phyloP scores from a whole-genome alignment of 345 rosid genomes.

The Sisymbrium irio region DNA sequence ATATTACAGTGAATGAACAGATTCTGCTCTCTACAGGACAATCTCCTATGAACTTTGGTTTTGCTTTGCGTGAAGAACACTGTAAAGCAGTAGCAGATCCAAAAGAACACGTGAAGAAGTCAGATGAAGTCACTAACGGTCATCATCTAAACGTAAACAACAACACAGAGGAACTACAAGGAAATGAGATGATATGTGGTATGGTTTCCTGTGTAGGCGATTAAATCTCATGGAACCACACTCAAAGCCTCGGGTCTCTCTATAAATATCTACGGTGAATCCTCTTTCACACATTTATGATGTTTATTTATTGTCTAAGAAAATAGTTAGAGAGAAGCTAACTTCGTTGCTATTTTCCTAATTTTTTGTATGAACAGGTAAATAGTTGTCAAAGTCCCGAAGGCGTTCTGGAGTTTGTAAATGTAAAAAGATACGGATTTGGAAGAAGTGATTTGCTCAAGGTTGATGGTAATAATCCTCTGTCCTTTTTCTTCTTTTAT shows the following conservation, averaged over 20 bases:
- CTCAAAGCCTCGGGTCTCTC: conserved; percentile 18
- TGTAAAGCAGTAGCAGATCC: conserved; percentile 47
- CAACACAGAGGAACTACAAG: conserved; percentile 29
- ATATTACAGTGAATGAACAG: conserved; percentile 13
- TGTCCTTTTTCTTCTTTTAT: neutral
- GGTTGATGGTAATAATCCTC: conserved; percentile 23
- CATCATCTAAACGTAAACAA: conserved; percentile 7
- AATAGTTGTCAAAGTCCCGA: conserved; percentile 21
- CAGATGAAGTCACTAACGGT: conserved; percentile 40
- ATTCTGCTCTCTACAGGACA: conserved; percentile 27
- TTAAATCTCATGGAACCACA: conserved; percentile 7
- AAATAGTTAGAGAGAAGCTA: neutral
- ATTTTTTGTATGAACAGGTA: conserved; percentile 28
- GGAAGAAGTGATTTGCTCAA: conserved; percentile 10
- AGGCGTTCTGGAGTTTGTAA: conserved; percentile 29
- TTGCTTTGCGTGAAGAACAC: conserved; percentile 56
- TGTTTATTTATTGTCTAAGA: neutral
- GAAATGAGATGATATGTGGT: conserved; percentile 32
- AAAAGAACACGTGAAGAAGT: conserved; percentile 21
- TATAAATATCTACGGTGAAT: conserved; percentile 23
- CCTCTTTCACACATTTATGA: conserved; percentile 3
- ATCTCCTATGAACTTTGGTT: conserved; percentile 39
- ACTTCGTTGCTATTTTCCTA: neutral
- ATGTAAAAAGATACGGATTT: conserved; percentile 13
- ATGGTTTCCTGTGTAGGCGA: conserved; percentile 53